Conservation (phyloP, 176 grass and related monocot genomes). For the Carex parvula region DNA sequence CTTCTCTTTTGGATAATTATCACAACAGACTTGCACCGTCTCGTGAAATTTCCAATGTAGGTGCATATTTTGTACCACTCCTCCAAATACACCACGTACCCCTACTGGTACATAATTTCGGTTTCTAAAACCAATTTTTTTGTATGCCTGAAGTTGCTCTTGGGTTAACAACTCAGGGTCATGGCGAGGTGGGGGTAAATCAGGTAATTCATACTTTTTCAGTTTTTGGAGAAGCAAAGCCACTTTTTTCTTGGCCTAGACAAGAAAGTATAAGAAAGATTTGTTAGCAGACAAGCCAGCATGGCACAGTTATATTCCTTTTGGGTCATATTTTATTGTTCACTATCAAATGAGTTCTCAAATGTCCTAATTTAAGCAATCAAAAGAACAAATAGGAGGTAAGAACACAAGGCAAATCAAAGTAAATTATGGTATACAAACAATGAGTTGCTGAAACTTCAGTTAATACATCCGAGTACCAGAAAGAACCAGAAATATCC, state of each 20-base stretch:
- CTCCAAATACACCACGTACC: conserved; percentile 98
- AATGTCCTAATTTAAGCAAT: not conserved
- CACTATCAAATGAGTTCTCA: not conserved
- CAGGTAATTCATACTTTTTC: conserved; percentile 93
- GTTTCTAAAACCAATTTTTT: conserved; percentile 97
- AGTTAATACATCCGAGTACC: not conserved
- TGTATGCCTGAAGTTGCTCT: conserved; percentile 94
- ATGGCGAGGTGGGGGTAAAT: conserved; percentile 75
- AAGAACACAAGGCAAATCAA: not conserved
- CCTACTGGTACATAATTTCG: conserved; percentile 93
- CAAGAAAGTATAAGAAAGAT: conserved; percentile 21
- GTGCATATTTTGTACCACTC: conserved; percentile 99
- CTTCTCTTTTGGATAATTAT: conserved; percentile 94
- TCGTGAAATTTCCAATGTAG: conserved; percentile 99
- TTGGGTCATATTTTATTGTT: not conserved
- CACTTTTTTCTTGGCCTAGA: conserved; percentile 92
- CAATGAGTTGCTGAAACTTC: not conserved
- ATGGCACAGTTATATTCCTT: not conserved
- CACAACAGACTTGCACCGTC: conserved; percentile 95
- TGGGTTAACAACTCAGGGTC: conserved; percentile 80
- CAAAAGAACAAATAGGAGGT: not conserved
- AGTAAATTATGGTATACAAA: not conserved
- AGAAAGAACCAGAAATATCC: not conserved
- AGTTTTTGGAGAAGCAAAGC: conserved; percentile 92
- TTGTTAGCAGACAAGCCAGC: not conserved